Evolutionary conservation across 331 rosid species (phyloP), one percentile per base, ranked within the genome.

Genomic region (Ulmus americana): DNA sequence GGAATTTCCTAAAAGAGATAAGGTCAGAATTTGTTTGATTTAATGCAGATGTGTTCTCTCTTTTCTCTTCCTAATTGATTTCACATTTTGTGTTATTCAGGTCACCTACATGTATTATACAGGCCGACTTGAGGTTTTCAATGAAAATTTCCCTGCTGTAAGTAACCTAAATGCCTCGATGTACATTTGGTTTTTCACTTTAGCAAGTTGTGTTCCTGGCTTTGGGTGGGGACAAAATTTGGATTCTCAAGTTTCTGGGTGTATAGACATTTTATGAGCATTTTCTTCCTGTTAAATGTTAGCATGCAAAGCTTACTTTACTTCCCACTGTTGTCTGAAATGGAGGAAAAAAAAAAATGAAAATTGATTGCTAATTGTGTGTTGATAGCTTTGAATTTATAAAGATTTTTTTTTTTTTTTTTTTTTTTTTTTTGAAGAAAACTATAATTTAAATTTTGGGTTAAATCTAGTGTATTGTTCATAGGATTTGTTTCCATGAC

Each of bases 41-140:
- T 56, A 10, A 39, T 65, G 39, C 43, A 22, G 22, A 3, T 28
- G 4, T 28, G 35, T 28, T 28, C 0, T 28, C 35, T 28, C 35
- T 28, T 3, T 28, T 3, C 35, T 2, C 35, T 28, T 28, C 35
- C 35, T 28, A 28, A 28, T 28, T 28, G 35, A 28, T 28, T 28
- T 78, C 44, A 72, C 73, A 67, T 50, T 51, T 2, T 72, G 55
- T 76, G 69, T 65, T 75, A 10, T 80, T 59, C 88, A 89, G 95
- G 98, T 87, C 66, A 84, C 95, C 52, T 94, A 94, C 90, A 89
- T 87, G 98, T 94, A 94, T 76, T 94, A 89, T 76, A 94, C 98
- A 12, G 98, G 98, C 13, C 97, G 98, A 57, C 95, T 94, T 0
- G 97, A 94, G 75, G 98, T 94, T 75, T 87, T 89, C 84, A 89